These are phyloP conservation scores for Talaromyces verruculosus DNA, from an alignment of 2,329 filamentous ascomycete species.

Conservation along the genomic window DNA sequence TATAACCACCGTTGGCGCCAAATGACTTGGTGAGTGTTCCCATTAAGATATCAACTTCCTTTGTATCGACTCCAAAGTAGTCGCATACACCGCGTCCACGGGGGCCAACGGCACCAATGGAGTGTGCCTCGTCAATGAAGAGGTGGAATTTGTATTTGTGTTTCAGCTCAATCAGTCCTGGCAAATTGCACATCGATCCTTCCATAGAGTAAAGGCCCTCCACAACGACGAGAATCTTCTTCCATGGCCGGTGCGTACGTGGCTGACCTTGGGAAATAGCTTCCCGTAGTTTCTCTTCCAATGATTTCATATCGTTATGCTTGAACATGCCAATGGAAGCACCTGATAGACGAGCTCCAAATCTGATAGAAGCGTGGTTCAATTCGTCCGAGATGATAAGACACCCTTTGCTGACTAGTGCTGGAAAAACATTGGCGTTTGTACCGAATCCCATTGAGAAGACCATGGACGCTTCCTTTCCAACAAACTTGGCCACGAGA, in stretches of 20 bases:
- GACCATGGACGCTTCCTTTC: slow-evolving; percentile 91
- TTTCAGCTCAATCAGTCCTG: slow-evolving; percentile 81
- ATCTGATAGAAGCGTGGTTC: slow-evolving; percentile 96
- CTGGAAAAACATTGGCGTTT: slow-evolving; percentile 89
- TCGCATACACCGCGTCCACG: slow-evolving; percentile 91
- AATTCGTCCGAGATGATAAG: slow-evolving; percentile 95
- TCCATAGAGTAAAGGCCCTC: slow-evolving; percentile 99
- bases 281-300: slow-evolving; percentile 84
- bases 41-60: slow-evolving; percentile 93
- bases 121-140: slow-evolving; percentile 96
- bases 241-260: slow-evolving; percentile 97
- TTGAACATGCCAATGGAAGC: slow-evolving; percentile 96
- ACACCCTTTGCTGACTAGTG: slow-evolving; percentile 86
- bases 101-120: slow-evolving; percentile 86
- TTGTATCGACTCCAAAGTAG: slow-evolving; percentile 88
- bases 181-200: slow-evolving; percentile 97
- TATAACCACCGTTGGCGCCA: slow-evolving; percentile 94
- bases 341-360: slow-evolving; percentile 88
- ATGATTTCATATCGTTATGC: slow-evolving; percentile 90
- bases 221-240: slow-evolving; percentile 95
- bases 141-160: slow-evolving; percentile 95
- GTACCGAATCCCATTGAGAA: slow-evolving; percentile 99
- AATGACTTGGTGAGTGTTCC: slow-evolving; percentile 98
- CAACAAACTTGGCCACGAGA: slow-evolving; percentile 84
- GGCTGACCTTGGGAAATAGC: slow-evolving; percentile 95